A percentile compares a stretch with the other conserved stretches of the same genome.
Conservation (phyloP, 2,329 filamentous ascomycete species). For the Arthrobotrys conoides region DNA sequence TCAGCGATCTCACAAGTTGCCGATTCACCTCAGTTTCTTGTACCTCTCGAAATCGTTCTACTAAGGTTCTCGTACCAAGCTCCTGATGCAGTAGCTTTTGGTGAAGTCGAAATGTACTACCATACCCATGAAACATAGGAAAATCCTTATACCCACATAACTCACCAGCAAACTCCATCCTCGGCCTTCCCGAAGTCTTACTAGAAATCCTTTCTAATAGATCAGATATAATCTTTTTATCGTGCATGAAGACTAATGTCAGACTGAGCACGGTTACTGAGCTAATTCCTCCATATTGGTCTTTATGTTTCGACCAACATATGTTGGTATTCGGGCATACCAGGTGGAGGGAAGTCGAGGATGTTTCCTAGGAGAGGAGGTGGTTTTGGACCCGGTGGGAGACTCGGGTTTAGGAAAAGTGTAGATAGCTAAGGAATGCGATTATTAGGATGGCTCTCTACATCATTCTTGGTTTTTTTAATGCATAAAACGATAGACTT, state of each 20-base stretch:
- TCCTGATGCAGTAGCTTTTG: constrained; percentile 65
- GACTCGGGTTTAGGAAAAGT: constrained; percentile 48
- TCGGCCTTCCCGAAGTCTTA: constrained; percentile 66
- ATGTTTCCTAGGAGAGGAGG: constrained; percentile 71
- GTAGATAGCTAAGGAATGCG: constrained; percentile 18
- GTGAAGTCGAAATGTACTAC: constrained; percentile 61
- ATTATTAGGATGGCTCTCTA: neutral
- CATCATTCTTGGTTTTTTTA: neutral
- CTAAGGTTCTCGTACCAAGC: constrained; percentile 64
- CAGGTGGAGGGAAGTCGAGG: constrained; percentile 68
- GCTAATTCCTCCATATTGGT: constrained; percentile 67
- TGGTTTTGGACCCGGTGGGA: constrained; percentile 71
- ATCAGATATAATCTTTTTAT: constrained; percentile 65
- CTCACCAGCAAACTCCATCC: constrained; percentile 63
- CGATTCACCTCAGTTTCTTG: constrained; percentile 62
- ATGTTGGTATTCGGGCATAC: constrained; percentile 67
- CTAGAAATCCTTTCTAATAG: constrained; percentile 65
- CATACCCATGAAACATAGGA: constrained; percentile 63
- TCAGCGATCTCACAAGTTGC: constrained; percentile 58
- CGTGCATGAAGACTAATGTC: constrained; percentile 67
- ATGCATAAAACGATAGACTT: neutral
- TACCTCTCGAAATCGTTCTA: constrained; percentile 61
- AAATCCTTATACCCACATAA: constrained; percentile 63
- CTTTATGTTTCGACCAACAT: constrained; percentile 69
- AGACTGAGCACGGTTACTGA: constrained; percentile 67